phyloP scores from a whole-genome alignment of 2,329 filamentous ascomycete species.

The Pseudogymnoascus sp. region DNA sequence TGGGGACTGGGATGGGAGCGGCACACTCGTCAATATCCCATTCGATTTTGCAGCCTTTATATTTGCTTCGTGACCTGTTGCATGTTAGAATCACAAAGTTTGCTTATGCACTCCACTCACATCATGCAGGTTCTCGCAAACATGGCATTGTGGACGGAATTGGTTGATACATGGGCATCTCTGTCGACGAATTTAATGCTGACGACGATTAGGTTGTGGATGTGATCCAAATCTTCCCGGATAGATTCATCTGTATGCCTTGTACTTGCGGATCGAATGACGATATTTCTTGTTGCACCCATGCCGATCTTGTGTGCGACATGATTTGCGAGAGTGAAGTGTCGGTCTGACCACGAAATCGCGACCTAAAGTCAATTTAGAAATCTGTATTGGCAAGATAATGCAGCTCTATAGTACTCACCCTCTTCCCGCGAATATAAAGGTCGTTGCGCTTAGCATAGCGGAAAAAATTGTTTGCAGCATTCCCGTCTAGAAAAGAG shows the following conservation, averaged over 20 bases:
- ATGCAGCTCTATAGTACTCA: conserved; percentile 32
- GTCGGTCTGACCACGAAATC: conserved; percentile 62
- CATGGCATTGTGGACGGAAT: conserved; percentile 68
- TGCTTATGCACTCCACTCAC: conserved; percentile 32
- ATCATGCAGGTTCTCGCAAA: conserved; percentile 75
- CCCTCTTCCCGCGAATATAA: conserved; percentile 61
- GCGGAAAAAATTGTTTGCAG: conserved; percentile 58
- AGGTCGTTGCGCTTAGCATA: conserved; percentile 59
- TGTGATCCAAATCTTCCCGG: conserved; percentile 71
- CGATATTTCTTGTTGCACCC: conserved; percentile 67
- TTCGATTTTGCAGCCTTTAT: conserved; percentile 64
- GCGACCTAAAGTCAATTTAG: conserved; percentile 46
- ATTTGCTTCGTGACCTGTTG: conserved; percentile 44
- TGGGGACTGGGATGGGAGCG: conserved; percentile 18
- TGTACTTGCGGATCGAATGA: conserved; percentile 54
- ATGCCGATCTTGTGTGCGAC: conserved; percentile 55
- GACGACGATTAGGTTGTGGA: conserved; percentile 69
- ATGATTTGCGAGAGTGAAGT: conserved; percentile 58
- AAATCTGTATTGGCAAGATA: neutral
- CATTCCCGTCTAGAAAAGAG: conserved; percentile 60
- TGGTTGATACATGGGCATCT: conserved; percentile 64
- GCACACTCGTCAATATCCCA: conserved; percentile 70
- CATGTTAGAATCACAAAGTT: conserved; percentile 11
- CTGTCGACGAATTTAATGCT: conserved; percentile 51
- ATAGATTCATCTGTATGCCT: conserved; percentile 57